Conservation (phyloP, 805 yeast species). For the Priceomyces castillae region DNA sequence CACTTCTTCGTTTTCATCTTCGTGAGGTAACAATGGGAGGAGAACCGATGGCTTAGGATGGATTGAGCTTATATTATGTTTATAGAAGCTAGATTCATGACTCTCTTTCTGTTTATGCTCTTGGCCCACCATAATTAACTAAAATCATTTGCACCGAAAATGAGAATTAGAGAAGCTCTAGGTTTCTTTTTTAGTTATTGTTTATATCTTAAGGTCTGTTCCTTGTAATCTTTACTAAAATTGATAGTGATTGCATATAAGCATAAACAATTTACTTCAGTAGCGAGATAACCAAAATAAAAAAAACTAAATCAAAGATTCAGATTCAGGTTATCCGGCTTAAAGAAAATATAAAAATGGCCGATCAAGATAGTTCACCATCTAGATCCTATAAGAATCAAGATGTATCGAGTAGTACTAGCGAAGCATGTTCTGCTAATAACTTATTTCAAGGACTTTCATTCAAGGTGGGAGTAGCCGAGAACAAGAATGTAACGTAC, state of each 20-base stretch:
- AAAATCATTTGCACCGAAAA: no score
- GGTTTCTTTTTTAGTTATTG: no score
- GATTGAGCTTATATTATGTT: constrained; percentile 4
- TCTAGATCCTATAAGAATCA: background rate
- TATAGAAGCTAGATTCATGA: constrained; percentile 12
- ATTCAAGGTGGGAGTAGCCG: constrained; percentile 88
- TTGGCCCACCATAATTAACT: no score
- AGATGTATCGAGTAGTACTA: background rate
- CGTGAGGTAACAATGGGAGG: constrained; percentile 8
- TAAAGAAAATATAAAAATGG: background rate
- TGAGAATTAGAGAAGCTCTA: no score
- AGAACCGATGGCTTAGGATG: constrained; percentile 1
- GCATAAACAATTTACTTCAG: background rate
- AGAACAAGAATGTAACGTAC: constrained; percentile 75
- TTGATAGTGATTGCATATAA: background rate
- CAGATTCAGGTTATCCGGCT: no score
- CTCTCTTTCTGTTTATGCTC: background rate
- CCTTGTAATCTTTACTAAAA: no score
- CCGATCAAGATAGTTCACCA: background rate
- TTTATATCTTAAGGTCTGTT: no score
- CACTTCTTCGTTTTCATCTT: background rate
- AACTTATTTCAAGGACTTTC: constrained; percentile 59
- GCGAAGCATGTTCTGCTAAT: background rate
- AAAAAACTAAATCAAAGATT: background rate
- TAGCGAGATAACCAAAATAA: background rate